Conservation (phyloP, 176 grass and related monocot species). For the Dendrocalamus sinicus region DNA sequence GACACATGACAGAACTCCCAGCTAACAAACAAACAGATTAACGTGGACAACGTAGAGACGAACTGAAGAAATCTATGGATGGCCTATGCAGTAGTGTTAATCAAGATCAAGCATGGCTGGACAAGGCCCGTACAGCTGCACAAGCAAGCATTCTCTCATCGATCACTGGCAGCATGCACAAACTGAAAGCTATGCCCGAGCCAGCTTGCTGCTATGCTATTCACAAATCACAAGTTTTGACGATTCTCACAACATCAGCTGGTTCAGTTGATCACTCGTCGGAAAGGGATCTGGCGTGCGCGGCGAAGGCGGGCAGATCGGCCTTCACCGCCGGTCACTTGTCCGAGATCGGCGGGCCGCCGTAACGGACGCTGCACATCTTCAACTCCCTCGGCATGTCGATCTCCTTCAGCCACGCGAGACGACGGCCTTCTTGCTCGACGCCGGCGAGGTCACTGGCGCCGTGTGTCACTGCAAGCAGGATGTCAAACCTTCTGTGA, state of each 20-base stretch:
- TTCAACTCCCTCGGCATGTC: constrained; percentile 60
- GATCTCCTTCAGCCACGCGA: constrained; percentile 80
- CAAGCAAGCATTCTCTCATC: background rate
- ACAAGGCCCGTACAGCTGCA: background rate
- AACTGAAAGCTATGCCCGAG: background rate
- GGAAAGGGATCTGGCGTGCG: background rate
- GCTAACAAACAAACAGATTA: too few relatives aligned
- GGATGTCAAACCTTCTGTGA: background rate
- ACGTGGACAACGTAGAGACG: background rate
- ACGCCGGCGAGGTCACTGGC: background rate
- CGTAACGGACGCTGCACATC: constrained; percentile 63
- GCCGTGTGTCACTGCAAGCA: background rate
- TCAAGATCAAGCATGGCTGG: background rate
- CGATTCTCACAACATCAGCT: constrained; percentile 15
- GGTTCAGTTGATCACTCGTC: background rate
- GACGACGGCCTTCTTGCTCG: constrained; percentile 14
- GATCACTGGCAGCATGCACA: background rate
- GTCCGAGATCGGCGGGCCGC: constrained; percentile 69
- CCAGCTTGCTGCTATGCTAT: constrained; percentile 35
- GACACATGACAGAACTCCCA: background rate
- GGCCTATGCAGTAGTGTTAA: background rate
- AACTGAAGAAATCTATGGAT: constrained; percentile 2
- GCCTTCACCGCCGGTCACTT: background rate
- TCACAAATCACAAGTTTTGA: constrained; percentile 26
- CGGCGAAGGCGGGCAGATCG: too few relatives aligned